These are phyloP conservation scores for Thielaviopsis musarum DNA, from an alignment of 2,329 filamentous ascomycete genomes.

Conservation along the genomic window DNA sequence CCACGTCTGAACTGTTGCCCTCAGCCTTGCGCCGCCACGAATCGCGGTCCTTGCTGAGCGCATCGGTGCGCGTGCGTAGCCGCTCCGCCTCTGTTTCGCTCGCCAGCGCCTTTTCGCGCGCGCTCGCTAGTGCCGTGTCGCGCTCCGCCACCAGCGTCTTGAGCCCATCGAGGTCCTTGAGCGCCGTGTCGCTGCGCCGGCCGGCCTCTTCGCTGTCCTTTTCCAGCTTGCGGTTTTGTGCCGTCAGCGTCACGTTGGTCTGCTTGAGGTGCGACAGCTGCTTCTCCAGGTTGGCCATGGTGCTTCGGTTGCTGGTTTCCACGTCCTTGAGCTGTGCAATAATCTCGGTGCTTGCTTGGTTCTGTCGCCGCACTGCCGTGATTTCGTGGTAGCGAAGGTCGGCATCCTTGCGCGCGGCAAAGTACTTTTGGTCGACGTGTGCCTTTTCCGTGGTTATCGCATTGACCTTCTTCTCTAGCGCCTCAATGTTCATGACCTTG, in stretches of 20 bases:
- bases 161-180: constrained; percentile 60
- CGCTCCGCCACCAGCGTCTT: constrained; percentile 59
- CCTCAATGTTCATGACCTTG: constrained; percentile 63
- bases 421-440: constrained; percentile 96
- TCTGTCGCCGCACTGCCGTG: constrained; percentile 61
- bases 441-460: constrained; percentile 73
- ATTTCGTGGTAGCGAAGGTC: constrained; percentile 73
- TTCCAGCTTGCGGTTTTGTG: constrained; percentile 62
- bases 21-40: constrained; percentile 70
- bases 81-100: constrained; percentile 66
- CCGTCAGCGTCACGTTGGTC: constrained; percentile 50
- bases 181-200: constrained; percentile 54
- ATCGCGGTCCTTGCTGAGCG: constrained; percentile 68
- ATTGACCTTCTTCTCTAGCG: constrained; percentile 61
- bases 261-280: constrained; percentile 72
- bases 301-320: constrained; percentile 56
- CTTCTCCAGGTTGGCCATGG: constrained; percentile 78
- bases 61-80: constrained; percentile 58
- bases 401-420: constrained; percentile 85
- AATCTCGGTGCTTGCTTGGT: constrained; percentile 80
- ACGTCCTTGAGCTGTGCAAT: constrained; percentile 85
- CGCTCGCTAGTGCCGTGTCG: constrained; percentile 40
- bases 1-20: constrained; percentile 65
- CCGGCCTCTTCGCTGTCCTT: constrained; percentile 51
- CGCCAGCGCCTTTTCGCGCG: constrained; percentile 40